Evolutionary conservation across 495 filamentous ascomycete species (phyloP).

Genomic region (Pyrenula massariospora): DNA sequence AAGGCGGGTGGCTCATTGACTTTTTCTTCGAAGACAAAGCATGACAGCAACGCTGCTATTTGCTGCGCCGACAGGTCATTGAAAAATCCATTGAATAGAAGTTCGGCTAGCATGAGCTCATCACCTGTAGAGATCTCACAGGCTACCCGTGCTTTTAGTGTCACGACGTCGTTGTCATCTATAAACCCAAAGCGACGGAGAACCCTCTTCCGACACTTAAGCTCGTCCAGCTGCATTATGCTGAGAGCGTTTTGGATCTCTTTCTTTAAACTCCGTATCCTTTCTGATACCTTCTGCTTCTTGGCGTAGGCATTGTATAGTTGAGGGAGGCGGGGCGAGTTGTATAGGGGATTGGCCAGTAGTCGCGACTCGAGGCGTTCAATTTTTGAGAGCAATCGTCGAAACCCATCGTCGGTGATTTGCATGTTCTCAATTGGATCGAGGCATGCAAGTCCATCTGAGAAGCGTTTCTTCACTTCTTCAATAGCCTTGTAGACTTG

Average conservation of each 20-base stretch:
- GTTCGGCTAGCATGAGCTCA: constrained; percentile 80
- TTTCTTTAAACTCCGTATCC: constrained; percentile 82
- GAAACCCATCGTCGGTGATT: constrained; percentile 85
- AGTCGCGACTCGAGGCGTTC: constrained; percentile 90
- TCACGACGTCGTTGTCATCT: constrained; percentile 84
- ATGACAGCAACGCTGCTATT: constrained; percentile 71
- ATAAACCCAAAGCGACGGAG: constrained; percentile 92
- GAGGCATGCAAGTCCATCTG: constrained; percentile 78
- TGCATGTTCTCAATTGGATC: constrained; percentile 94
- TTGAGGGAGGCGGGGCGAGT: constrained; percentile 67
- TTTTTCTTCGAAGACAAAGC: constrained; percentile 97
- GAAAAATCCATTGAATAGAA: constrained; percentile 96
- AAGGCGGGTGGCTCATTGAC: constrained; percentile 55
- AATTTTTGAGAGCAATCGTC: constrained; percentile 85
- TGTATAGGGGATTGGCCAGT: constrained; percentile 79
- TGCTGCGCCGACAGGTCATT: constrained; percentile 86
- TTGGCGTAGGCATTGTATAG: constrained; percentile 73
- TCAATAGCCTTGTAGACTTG: constrained; percentile 53
- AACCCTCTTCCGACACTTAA: constrained; percentile 94
- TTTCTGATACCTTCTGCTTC: constrained; percentile 62
- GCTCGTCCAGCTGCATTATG: constrained; percentile 85
- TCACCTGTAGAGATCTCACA: constrained; percentile 94
- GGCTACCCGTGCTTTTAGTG: constrained; percentile 89
- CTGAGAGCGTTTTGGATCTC: constrained; percentile 70
- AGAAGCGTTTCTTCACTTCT: constrained; percentile 74